Evolutionary conservation across 139 green algal species (phyloP), one percentile per base, ranked within the genome.

Genomic region (Ettlia oleoabundans): DNA sequence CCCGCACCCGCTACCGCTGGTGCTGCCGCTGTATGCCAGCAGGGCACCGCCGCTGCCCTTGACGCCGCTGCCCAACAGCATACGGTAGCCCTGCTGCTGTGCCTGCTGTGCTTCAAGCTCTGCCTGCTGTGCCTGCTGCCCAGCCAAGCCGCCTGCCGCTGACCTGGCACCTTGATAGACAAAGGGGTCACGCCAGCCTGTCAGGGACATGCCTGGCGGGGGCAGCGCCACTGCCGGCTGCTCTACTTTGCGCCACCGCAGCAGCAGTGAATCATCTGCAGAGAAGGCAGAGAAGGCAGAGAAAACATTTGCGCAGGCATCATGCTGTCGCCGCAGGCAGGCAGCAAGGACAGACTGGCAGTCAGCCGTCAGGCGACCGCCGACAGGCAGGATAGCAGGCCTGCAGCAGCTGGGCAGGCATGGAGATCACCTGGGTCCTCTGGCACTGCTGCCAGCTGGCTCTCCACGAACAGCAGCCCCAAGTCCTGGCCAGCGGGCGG

Each of bases 121-220:
- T 15, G 47, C 47, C 47, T 10, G 47, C 10, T 30, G 7, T 8
- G 24, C 19, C 68, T 63, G 51, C 63, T 47, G 43, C 7, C 24
- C 75, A 40, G 7, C 10, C 77, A 51, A 26, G 32, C 33, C 22
- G n/a, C 26, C 42, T 53, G 43, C 24, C 26, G 41, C 24, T n/a
- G 76, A 51, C 0, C 38, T 10, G 38, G 77, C 37, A 40, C 73
- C 84, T 10, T 69, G 38, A 72, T 91, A 81, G 30, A 96, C 82
- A 22, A 94, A 97, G 0, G 94, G 94, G 82, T 98, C 94, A 0
- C 94, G 89, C 94, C 94, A 98, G 26, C 94, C 94, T 1, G 89
- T 91, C 3, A 97, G 81, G 38, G 83, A 62, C 76, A 93, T 78
- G 68, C 85, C 78, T 3, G 90, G 65, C 0, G 94, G 94, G 1